Base-by-base conservation (phyloP, 306 rosid species). In the Glycine latifolia region DNA sequence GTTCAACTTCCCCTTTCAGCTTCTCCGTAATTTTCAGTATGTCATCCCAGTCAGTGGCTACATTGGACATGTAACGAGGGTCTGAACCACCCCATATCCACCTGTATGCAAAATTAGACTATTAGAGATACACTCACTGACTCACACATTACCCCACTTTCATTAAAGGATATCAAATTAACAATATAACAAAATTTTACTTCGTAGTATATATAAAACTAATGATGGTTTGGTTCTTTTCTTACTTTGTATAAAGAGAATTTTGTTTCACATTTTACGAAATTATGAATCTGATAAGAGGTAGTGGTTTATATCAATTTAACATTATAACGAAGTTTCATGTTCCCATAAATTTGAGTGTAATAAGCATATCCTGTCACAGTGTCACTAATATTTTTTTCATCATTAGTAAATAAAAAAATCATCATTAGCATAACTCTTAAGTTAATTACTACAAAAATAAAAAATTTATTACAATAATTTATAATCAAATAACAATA, bases 21-120 rank as follows among this genome's bases (percentile, higher is more conserved):
- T 81, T 91, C 67, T 74, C 87, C 2, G 90, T 62, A 15, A 87
- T 83, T 86, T 86, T 74, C 39, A 79, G 12, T 17, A 95, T 74
- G 58, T 89, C 96, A 39, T 85, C 76, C 97, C 93, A 95, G 8
- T 88, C 68, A 11, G 85, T 81, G 66, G 86, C 91, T 66, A 84
- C 39, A 71, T 81, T 80, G 3, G 97, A 81, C 3, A 56, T 13
- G 49, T 95, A 93, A 3, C 97, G 85, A 67, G 87, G 84, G 85
- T 93, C 98, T 3, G 81, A 69, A 35, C 93, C 93, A 5, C 96
- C 97, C 98, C 97, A 92, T 86, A 94, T 91, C 98, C 98, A 94
- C 85, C 97, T 89, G 84, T 75, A 82, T 13, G 80, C 84, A 85
- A 79, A 79, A 80, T 79, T 85, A 56, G 63, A 37, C 41, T 3